A percentile compares a stretch with the other conserved stretches of the same genome.
These are phyloP conservation scores for Draba incana DNA, from an alignment of 345 rosid genomes.

Conservation along the genomic window DNA sequence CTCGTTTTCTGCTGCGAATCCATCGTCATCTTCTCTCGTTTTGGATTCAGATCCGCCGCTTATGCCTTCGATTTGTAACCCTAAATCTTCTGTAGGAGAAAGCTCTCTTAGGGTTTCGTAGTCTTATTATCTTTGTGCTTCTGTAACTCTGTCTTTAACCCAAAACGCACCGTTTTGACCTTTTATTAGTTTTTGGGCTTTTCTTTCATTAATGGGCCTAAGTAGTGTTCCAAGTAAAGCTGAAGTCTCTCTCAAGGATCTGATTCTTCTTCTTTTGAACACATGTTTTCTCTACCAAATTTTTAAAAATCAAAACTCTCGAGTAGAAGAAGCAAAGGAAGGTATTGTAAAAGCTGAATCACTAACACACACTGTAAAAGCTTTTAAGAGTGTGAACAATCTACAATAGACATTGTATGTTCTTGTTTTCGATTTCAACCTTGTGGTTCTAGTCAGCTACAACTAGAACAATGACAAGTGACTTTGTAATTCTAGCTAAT, in stretches of 20 bases:
- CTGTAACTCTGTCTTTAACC: not conserved
- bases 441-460: constrained; percentile 22
- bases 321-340: not conserved
- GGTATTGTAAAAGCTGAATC: constrained; percentile 14
- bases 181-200: too few species aligned
- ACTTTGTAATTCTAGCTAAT: constrained; percentile 29
- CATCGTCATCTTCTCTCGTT: constrained; percentile 30
- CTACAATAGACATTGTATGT: constrained; percentile 13
- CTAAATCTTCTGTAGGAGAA: not conserved
- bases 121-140: constrained; percentile 4
- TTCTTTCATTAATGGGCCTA: not conserved
- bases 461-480: constrained; percentile 19
- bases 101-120: constrained; percentile 15
- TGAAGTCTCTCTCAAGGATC: too few species aligned
- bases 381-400: constrained; percentile 15
- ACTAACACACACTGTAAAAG: constrained; percentile 24
- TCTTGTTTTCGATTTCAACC: constrained; percentile 4
- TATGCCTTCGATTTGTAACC: not conserved
- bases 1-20: constrained; percentile 41
- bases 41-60: constrained; percentile 33
- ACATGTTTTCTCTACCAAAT: not conserved
- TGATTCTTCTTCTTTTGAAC: not conserved
- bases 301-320: not conserved
- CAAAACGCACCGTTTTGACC: constrained; percentile 7
- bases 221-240: not conserved